phyloP scores from a whole-genome alignment of 768 basidiomycete genomes.

The Podaxis mareebaensis region DNA sequence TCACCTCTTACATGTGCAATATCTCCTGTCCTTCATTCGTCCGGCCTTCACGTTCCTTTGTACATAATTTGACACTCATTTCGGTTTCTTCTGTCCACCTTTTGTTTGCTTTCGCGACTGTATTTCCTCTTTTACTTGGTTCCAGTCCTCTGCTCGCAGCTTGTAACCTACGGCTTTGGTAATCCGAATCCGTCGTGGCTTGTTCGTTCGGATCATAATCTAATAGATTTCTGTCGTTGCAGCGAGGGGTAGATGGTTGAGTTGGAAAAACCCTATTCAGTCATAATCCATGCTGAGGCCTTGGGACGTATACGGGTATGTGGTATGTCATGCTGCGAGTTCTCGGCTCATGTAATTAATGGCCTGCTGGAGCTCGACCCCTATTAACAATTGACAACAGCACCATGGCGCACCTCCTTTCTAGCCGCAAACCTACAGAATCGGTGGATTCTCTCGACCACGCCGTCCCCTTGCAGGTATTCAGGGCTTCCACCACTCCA shows the following conservation, averaged over 20 bases:
- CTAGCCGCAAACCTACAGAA: no score
- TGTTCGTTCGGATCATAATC: neutral
- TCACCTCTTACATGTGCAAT: neutral
- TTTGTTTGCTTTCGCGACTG: neutral
- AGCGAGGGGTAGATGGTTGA: neutral
- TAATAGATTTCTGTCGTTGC: neutral
- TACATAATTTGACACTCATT: neutral
- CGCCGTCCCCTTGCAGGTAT: no score
- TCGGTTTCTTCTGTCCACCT: neutral
- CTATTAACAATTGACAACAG: no score
- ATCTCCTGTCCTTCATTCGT: neutral
- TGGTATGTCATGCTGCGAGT: no score
- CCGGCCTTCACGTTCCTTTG: neutral
- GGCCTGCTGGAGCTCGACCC: no score
- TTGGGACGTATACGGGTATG: no score
- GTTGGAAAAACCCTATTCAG: no score
- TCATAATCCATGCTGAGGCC: no score
- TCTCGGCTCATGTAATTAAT: no score
- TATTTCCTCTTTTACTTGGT: neutral
- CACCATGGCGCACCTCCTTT: no score
- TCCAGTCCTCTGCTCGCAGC: slow-evolving; percentile 5
- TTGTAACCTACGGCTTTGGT: neutral
- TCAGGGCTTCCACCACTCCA: slow-evolving; percentile 21
- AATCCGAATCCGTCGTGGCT: neutral
- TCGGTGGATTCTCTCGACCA: no score